phyloP scores from a whole-genome alignment of 495 filamentous ascomycete genomes.

The Penicillium macrosclerotiorum region DNA sequence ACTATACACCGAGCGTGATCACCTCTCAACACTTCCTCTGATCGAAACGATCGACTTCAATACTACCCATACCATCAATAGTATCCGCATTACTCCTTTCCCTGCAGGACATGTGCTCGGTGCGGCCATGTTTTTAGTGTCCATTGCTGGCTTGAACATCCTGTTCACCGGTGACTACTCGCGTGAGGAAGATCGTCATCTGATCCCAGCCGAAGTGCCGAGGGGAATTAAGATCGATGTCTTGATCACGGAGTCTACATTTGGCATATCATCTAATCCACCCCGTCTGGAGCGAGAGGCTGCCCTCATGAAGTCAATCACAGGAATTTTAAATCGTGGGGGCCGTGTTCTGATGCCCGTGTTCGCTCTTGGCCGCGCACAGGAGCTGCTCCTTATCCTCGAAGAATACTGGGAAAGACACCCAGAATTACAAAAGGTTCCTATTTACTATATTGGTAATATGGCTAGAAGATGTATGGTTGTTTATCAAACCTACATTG shows the following conservation, averaged over 20 bases:
- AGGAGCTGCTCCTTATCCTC: constrained; percentile 89
- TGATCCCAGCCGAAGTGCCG: constrained; percentile 87
- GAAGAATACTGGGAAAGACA: constrained; percentile 96
- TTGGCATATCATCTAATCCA: constrained; percentile 87
- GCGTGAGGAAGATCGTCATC: constrained; percentile 87
- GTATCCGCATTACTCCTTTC: constrained; percentile 93
- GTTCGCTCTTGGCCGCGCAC: constrained; percentile 88
- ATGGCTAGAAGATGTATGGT: constrained; percentile 96
- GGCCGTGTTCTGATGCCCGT: constrained; percentile 93
- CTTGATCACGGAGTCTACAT: constrained; percentile 95
- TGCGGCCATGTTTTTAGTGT: constrained; percentile 97
- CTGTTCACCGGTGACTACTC: constrained; percentile 98
- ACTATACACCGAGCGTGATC: constrained; percentile 91
- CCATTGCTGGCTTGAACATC: constrained; percentile 93
- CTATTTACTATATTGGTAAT: constrained; percentile 96
- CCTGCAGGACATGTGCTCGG: constrained; percentile 96
- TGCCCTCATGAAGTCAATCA: constrained; percentile 91
- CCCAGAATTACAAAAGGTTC: constrained; percentile 77
- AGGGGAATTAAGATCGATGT: constrained; percentile 85
- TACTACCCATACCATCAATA: constrained; percentile 93
- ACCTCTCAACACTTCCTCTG: constrained; percentile 82
- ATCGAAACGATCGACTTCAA: constrained; percentile 99
- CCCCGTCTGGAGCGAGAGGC: constrained; percentile 88
- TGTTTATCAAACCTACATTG: constrained; percentile 96
- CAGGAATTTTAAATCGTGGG: constrained; percentile 81